These are phyloP conservation scores for Tetrahymena thermophila DNA, from an alignment of 73 alveolate species.

Conservation along the genomic window DNA sequence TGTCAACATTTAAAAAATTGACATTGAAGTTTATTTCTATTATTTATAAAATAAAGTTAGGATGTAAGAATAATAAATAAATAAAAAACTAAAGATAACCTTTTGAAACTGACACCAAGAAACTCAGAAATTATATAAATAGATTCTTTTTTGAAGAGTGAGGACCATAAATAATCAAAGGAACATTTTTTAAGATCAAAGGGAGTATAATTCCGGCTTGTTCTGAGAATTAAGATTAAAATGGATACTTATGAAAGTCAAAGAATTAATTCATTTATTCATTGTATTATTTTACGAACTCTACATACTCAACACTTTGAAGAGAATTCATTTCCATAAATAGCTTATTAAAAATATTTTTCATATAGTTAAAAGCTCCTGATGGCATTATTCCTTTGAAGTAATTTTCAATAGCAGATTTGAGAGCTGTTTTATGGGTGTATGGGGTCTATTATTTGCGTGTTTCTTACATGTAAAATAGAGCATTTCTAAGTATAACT, in stretches of 20 bases:
- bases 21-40: not conserved
- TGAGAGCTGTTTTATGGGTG: not conserved
- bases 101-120: not conserved
- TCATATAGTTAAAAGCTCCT: not conserved
- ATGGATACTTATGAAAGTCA: not conserved
- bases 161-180: not conserved
- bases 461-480: not conserved
- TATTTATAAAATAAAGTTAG: not conserved
- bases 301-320: not conserved
- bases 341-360: not conserved
- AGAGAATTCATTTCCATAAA: not conserved
- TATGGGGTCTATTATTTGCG: not conserved
- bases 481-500: not conserved
- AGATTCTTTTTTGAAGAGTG: not conserved
- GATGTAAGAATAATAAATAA: not conserved
- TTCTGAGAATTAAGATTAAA: not conserved
- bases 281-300: not conserved
- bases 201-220: not conserved
- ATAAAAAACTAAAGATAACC: not conserved
- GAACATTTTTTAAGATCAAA: not conserved
- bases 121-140: not conserved
- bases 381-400: not conserved
- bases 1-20: not conserved
- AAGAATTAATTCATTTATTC: not conserved
- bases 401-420: not conserved